Evolutionary conservation across 805 yeast species (phyloP), one percentile per base, ranked within the genome.

Genomic region (Wickerhamiella australiensis): DNA sequence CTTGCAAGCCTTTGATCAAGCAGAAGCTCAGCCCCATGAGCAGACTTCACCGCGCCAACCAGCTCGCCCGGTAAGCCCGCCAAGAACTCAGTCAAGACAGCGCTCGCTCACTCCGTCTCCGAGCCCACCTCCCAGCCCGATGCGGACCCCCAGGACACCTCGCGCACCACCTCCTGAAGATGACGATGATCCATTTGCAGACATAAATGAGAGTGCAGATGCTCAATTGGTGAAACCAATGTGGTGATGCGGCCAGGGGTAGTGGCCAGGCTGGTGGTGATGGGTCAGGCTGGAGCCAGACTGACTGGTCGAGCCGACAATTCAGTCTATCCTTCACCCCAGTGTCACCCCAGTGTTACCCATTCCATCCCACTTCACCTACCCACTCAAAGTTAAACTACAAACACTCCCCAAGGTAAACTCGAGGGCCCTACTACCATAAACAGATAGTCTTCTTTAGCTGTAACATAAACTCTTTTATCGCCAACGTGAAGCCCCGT

Each of bases 1-100:
- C 0, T 72, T 92, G 58, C 77, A 78, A 57, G 66, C 70, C 48
- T 88, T 78, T 62, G 95, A 88, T 52, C 72, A 73, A 12, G 57
- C 52, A 46, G 29, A 13, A 11, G 45, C 9, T 3, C 42, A 27
- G 31, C 21, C 33, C 54, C 42, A 50, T 46, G 42, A 57, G 37
- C 43, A 52, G 44, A 55, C 59, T 36, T 33, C 52, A 38, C 36
- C 49, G 37, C 53, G 42, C 17, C 43, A 60, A 60, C 3, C 58
- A 61, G 36, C 52, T 59, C 43, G 55, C 59, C 59, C 42, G 59
- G 40, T 31, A 17, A 6, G 27, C 29, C 46, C 46, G 5, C 48
- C 35, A 2, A 20, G 37, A 7, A 8, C 31, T n/a, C 49, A 36
- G 3, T 17, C 15, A 3, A 15, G 23, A 9, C 46, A 25, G 8